Evolutionary conservation across 164 flowering plant genomes (phyloP), one percentile per base, ranked within the genome.

Genomic region (Houttuynia cordata): DNA sequence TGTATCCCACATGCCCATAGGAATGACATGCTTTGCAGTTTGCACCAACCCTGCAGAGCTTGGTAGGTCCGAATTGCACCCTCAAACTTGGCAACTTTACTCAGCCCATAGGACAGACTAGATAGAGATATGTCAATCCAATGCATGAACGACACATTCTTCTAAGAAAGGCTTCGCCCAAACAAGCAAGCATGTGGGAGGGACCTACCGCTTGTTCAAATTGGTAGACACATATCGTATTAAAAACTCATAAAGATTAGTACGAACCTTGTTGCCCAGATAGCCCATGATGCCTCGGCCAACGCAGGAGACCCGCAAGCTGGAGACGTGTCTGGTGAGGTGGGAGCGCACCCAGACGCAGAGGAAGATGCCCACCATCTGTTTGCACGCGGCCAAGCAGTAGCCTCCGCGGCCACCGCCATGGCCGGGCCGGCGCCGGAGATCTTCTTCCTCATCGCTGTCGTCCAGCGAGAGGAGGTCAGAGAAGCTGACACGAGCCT

Each of bases 261-360:
- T 15, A 45, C 65, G 30, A 34, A 88, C 97, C 91, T 91, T 91
- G 67, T 91, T 91, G 55, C 97, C 94, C 51, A 88, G 81, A 69
- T 84, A 91, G 25, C 97, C 94, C 97, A 91, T 87, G 50, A 91
- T 74, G 47, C 97, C 97, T 68, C 84, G 78, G 15, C 96, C 97
- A 49, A 91, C 94, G 50, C 87, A 88, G 0, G 96, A 88, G 20
- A 91, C 94, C 68, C 74, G 84, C 76, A 84, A 61, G 51, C 79
- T 75, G 60, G 63, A 76, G 19, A 88, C 73, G 22, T 81, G 80
- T n/a, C 47, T 74, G 34, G 49, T 65, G 58, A 91, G 78, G 41
- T 84, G 91, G 0, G 66, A 58, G 1, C 96, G 80, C 39, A 86
- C 84, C 96, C 94, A 91, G 14, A 88, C 90, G 54, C 86, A 84